These are phyloP conservation scores for Alternaria consortialis DNA, from an alignment of 2,329 filamentous ascomycete genomes.

Conservation along the genomic window DNA sequence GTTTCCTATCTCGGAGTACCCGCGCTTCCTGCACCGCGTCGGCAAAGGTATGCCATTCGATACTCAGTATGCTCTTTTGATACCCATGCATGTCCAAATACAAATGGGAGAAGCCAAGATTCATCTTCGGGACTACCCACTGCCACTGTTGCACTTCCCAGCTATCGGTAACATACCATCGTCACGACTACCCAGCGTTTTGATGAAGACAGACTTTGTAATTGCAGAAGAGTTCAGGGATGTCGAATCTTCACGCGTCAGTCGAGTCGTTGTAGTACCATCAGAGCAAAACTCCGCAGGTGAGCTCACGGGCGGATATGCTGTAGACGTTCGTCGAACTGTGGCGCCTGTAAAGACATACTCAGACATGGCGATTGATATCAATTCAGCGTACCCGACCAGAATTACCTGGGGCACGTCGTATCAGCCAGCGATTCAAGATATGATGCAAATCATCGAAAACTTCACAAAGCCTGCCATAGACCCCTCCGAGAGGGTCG, in stretches of 20 bases:
- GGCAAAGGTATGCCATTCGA: conserved; percentile 97
- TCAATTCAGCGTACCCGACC: conserved; percentile 91
- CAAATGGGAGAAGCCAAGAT: conserved; percentile 89
- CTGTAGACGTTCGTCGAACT: conserved; percentile 86
- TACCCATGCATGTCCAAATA: conserved; percentile 89
- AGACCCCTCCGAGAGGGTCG: conserved; percentile 90
- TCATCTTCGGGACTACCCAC: conserved; percentile 89
- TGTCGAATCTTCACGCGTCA: conserved; percentile 78
- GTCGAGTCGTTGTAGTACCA: conserved; percentile 85
- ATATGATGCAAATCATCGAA: conserved; percentile 99
- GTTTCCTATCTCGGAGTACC: conserved; percentile 82
- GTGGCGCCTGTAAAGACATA: conserved; percentile 96
- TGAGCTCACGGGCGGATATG: conserved; percentile 72
- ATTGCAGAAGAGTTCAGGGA: conserved; percentile 93
- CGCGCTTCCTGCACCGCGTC: conserved; percentile 83
- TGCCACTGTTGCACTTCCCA: conserved; percentile 91
- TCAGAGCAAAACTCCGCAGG: conserved; percentile 65
- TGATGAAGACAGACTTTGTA: conserved; percentile 89
- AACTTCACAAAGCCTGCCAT: conserved; percentile 96
- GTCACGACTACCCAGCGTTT: conserved; percentile 79
- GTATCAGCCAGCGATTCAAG: conserved; percentile 96
- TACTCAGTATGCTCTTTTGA: conserved; percentile 87
- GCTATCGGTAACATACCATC: conserved; percentile 82
- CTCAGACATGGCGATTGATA: conserved; percentile 88
- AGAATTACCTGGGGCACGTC: conserved; percentile 97